Conservation (phyloP, 345 rosid species). For the Kernera saxatilis region DNA sequence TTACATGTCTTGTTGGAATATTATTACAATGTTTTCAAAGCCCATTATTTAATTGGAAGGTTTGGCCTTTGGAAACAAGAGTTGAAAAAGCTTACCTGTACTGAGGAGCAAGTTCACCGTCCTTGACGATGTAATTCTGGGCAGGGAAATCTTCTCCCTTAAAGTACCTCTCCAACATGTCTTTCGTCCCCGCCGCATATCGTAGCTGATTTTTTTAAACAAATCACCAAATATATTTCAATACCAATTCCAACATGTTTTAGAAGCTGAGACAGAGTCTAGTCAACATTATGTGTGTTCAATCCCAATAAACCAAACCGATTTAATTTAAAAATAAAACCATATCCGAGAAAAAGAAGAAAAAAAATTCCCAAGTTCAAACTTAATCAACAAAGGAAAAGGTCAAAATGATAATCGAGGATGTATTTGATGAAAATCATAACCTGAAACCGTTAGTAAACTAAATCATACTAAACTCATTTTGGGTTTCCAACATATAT, state of each 20-base stretch:
- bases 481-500: too few relatives aligned
- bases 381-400: too few relatives aligned
- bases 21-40: background rate
- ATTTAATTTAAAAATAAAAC: too few relatives aligned
- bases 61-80: background rate
- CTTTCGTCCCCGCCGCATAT: slow-evolving; percentile 85
- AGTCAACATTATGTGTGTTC: too few relatives aligned
- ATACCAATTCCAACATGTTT: background rate
- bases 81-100: slow-evolving; percentile 40
- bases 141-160: slow-evolving; percentile 83
- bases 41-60: background rate
- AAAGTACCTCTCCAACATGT: slow-evolving; percentile 89
- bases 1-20: background rate
- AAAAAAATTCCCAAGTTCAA: too few relatives aligned
- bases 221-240: background rate
- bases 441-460: too few relatives aligned
- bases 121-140: slow-evolving; percentile 80
- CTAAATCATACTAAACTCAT: too few relatives aligned
- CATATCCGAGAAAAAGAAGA: too few relatives aligned
- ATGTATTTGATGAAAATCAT: too few relatives aligned
- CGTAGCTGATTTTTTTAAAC: slow-evolving; percentile 44
- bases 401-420: too few relatives aligned
- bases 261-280: too few relatives aligned
- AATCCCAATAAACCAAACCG: too few relatives aligned
- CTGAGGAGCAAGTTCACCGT: slow-evolving; percentile 76